These are phyloP conservation scores for Yarrowia divulgata DNA, from an alignment of 805 yeast genomes.

Conservation along the genomic window DNA sequence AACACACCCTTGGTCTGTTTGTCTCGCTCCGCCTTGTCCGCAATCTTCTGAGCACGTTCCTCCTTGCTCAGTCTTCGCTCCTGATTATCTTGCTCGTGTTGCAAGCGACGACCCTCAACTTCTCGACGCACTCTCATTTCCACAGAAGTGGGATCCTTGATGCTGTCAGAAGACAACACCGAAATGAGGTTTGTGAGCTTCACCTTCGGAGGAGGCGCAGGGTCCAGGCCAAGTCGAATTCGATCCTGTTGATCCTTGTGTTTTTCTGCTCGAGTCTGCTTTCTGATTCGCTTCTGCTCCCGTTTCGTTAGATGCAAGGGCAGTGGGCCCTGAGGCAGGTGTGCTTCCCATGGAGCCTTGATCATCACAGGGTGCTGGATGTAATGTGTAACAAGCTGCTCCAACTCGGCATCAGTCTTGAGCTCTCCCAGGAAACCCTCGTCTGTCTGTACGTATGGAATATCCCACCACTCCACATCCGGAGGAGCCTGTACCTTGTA, in stretches of 20 bases:
- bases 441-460: conserved; percentile 57
- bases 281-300: conserved; percentile 76
- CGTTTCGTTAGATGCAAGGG: conserved; percentile 73
- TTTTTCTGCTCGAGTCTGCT: conserved; percentile 67
- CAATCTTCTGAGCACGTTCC: conserved; percentile 59
- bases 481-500: conserved; percentile 65
- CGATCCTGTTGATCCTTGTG: conserved; percentile 78
- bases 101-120: conserved; percentile 63
- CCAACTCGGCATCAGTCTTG: conserved; percentile 44
- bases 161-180: conserved; percentile 83
- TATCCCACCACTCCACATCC: conserved; percentile 89
- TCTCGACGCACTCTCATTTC: conserved; percentile 75
- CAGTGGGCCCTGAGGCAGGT: conserved; percentile 51
- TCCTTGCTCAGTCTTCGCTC: conserved; percentile 68
- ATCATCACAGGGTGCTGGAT: conserved; percentile 84
- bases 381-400: conserved; percentile 65
- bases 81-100: conserved; percentile 68
- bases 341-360: conserved; percentile 63
- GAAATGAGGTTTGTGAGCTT: conserved; percentile 84
- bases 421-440: conserved; percentile 42
- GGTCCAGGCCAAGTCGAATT: conserved; percentile 78
- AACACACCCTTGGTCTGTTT: conserved; percentile 62
- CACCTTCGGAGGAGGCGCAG: conserved; percentile 90
- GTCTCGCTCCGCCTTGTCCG: conserved; percentile 51
- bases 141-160: conserved; percentile 86